These are phyloP conservation scores for Skeletonema potamos DNA, from an alignment of 108 stramenopile species.

Conservation along the genomic window DNA sequence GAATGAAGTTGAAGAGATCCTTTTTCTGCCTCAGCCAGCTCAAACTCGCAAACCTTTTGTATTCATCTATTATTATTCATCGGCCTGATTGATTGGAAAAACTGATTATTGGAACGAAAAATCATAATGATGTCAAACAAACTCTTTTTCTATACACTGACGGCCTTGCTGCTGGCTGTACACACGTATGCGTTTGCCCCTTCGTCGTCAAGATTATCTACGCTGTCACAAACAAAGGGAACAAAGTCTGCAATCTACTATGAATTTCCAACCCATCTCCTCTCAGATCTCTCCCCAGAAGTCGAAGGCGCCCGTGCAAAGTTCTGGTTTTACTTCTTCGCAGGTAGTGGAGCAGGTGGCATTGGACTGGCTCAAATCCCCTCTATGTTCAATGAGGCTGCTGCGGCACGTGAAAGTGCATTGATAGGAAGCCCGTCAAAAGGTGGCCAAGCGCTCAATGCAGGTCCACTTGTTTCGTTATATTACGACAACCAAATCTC, in stretches of 20 bases:
- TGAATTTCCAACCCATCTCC: not conserved
- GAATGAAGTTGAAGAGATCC: no score
- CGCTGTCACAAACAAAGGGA: not conserved
- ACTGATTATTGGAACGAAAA: not conserved
- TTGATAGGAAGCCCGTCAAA: slow-evolving; percentile 9
- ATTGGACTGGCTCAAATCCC: slow-evolving; percentile 49
- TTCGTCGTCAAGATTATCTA: not conserved
- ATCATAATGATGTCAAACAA: not conserved
- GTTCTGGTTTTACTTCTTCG: slow-evolving; percentile 51
- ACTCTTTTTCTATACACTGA: not conserved
- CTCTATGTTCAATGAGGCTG: slow-evolving; percentile 31
- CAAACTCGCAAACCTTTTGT: no score
- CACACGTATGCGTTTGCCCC: not conserved
- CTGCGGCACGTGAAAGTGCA: slow-evolving; percentile 22
- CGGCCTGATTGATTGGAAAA: no score
- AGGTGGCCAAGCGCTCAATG: slow-evolving; percentile 26
- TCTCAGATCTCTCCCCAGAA: not conserved
- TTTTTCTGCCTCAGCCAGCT: no score
- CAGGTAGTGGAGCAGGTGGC: slow-evolving; percentile 47
- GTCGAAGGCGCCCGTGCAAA: slow-evolving; percentile 18
- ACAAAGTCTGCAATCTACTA: not conserved
- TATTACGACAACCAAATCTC: slow-evolving; percentile 43
- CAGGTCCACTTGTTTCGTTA: slow-evolving; percentile 36
- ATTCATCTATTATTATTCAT: no score
- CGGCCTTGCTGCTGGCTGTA: not conserved